Conservation (phyloP, 1,284 basidiomycete genomes). For the Xerocomus tenax region DNA sequence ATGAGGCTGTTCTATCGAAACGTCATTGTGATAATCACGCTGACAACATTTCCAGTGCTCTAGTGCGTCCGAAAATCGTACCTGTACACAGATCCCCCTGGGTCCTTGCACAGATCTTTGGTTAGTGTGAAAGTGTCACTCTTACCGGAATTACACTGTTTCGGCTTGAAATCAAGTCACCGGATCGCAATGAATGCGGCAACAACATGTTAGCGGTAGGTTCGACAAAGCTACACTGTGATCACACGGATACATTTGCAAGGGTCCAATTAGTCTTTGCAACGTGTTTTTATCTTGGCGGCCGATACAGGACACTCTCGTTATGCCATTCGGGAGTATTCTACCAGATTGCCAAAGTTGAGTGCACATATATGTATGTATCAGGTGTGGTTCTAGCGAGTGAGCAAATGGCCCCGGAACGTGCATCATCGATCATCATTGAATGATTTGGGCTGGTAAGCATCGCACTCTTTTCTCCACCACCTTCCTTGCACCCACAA, state of each 20-base stretch:
- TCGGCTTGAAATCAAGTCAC: background rate
- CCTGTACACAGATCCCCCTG: background rate
- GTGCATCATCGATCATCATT: background rate
- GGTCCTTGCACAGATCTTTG: background rate
- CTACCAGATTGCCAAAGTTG: no score
- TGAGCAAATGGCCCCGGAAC: background rate
- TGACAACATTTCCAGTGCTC: background rate
- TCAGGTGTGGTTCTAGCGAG: background rate
- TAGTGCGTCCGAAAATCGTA: background rate
- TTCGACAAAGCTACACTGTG: background rate
- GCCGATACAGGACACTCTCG: no score
- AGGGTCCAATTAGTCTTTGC: conserved; percentile 9
- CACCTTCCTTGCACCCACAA: background rate
- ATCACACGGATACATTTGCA: background rate
- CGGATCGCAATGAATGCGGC: conserved; percentile 1
- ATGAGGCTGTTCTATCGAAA: background rate
- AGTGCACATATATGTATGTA: background rate
- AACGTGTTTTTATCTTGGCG: background rate
- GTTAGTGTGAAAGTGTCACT: background rate
- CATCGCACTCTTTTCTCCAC: background rate
- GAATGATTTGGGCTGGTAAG: background rate
- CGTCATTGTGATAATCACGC: background rate
- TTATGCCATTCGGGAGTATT: no score
- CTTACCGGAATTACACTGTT: background rate
- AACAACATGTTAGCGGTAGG: background rate